phyloP scores from a whole-genome alignment of 768 basidiomycete genomes.

The Exidia glandulosa region DNA sequence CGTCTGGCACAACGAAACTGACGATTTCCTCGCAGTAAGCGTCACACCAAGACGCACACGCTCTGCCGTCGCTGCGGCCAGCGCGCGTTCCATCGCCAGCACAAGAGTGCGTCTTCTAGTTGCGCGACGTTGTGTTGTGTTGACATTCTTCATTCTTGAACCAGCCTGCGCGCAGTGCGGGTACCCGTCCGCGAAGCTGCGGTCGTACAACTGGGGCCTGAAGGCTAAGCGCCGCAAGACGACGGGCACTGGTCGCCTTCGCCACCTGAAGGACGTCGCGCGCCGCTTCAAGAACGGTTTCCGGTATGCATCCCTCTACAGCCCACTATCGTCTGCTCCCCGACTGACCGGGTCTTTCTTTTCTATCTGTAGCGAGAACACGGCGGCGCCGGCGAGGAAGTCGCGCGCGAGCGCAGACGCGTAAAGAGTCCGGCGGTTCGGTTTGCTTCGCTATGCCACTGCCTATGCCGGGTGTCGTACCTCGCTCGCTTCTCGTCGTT shows the following conservation, averaged over 20 bases:
- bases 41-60: slow-evolving; percentile 94
- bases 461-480: neutral
- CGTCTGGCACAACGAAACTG: neutral
- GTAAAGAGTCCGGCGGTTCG: neutral
- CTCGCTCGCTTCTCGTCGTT: neutral
- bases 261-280: slow-evolving; percentile 82
- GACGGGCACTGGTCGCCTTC: slow-evolving; percentile 94
- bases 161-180: slow-evolving; percentile 92
- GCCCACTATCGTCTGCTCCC: neutral
- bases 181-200: slow-evolving; percentile 89
- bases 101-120: slow-evolving; percentile 88
- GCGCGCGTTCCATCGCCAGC: slow-evolving; percentile 95
- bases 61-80: slow-evolving; percentile 95
- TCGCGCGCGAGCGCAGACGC: neutral
- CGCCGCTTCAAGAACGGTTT: slow-evolving; percentile 99
- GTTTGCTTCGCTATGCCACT: neutral
- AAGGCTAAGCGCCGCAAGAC: slow-evolving; percentile 99
- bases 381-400: slow-evolving; percentile 1
- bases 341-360: neutral
- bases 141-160: neutral
- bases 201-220: slow-evolving; percentile 95
- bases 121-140: no score
- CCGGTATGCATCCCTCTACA: slow-evolving; percentile 38
- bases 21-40: slow-evolving; percentile 51
- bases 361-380: slow-evolving; percentile 4